phyloP scores from a whole-genome alignment of 2,329 filamentous ascomycete species.

The Cryphonectria parasitica region DNA sequence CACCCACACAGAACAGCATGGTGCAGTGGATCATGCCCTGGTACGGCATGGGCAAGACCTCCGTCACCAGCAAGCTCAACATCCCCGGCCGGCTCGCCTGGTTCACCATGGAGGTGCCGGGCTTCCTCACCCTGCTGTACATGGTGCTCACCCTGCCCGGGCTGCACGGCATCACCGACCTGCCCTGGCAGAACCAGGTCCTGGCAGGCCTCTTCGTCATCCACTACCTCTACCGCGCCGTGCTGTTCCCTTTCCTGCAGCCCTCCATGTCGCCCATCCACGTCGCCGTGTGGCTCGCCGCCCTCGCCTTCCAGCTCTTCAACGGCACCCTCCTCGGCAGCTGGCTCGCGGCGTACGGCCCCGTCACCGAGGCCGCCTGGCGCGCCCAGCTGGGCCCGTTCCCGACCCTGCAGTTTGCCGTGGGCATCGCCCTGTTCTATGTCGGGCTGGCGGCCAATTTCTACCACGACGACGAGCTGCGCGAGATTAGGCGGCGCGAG shows the following conservation, averaged over 20 bases:
- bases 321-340: conserved; percentile 80
- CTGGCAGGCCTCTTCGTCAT: conserved; percentile 74
- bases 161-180: conserved; percentile 57
- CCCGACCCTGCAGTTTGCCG: conserved; percentile 50
- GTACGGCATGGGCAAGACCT: conserved; percentile 95
- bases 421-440: conserved; percentile 77
- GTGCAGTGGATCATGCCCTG: conserved; percentile 77
- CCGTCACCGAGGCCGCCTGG: conserved; percentile 61
- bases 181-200: conserved; percentile 79
- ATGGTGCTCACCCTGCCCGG: conserved; percentile 71
- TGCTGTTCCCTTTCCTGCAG: conserved; percentile 80
- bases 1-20: conserved; percentile 44
- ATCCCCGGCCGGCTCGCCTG: conserved; percentile 87
- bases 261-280: conserved; percentile 94
- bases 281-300: conserved; percentile 65
- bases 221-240: conserved; percentile 89
- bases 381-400: conserved; percentile 42
- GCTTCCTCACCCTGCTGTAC: conserved; percentile 78
- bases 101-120: conserved; percentile 85
- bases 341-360: conserved; percentile 83
- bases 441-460: conserved; percentile 80
- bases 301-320: conserved; percentile 73
- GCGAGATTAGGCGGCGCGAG: conserved; percentile 79
- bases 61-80: conserved; percentile 73
- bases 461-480: conserved; percentile 86